Evolutionary conservation across 345 rosid genomes (phyloP).

Genomic region (Carallia pectinifolia): DNA sequence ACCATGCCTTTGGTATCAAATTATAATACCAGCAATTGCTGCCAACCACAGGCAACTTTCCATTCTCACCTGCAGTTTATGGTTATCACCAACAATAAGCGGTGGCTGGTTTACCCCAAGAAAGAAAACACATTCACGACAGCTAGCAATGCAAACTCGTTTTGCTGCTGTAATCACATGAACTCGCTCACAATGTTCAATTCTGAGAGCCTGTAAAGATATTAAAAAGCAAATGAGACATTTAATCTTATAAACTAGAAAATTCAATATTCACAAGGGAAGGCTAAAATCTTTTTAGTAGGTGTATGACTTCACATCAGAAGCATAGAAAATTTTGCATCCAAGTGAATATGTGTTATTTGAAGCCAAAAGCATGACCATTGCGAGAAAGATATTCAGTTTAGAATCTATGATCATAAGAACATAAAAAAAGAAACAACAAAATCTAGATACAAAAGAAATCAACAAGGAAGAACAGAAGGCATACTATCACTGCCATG

Average conservation of each 20-base stretch:
- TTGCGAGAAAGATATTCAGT: background rate
- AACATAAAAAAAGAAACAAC: background rate
- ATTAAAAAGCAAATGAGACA: conserved; percentile 3
- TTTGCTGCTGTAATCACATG: conserved; percentile 89
- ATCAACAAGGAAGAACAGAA: background rate
- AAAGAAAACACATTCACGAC: conserved; percentile 95
- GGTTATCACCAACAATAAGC: conserved; percentile 97
- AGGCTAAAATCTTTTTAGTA: too few relatives aligned
- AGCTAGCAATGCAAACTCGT: conserved; percentile 89
- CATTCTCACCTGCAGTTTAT: conserved; percentile 78
- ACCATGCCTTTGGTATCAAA: background rate
- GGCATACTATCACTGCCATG: too few relatives aligned
- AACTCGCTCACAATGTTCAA: conserved; percentile 98
- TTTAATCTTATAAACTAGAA: background rate
- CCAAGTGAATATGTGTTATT: too few relatives aligned
- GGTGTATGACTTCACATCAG: too few relatives aligned
- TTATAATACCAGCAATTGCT: background rate
- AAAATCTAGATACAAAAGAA: background rate
- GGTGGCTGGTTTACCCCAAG: conserved; percentile 98
- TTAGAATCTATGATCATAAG: background rate
- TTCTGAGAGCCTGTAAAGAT: conserved; percentile 67
- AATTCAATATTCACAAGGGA: too few relatives aligned
- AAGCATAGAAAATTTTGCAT: too few relatives aligned
- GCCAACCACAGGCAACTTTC: background rate
- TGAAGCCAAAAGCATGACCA: background rate